phyloP scores from a whole-genome alignment of 169 alveolate species.

The Cryptosporidium sp. region DNA sequence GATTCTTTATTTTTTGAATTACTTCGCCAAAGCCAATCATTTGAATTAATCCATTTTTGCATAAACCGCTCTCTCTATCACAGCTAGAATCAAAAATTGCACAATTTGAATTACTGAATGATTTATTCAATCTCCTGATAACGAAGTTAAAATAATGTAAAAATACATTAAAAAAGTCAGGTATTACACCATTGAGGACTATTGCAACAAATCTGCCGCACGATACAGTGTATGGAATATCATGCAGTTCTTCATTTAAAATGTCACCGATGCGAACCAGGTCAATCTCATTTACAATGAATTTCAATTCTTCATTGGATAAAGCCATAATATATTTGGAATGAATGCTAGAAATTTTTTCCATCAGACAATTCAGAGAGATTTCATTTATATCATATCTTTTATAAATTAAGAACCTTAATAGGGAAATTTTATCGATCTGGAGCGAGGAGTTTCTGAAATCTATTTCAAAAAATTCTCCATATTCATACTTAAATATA shows the following conservation, averaged over 20 bases:
- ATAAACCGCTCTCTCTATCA: neutral
- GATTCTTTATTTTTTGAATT: neutral
- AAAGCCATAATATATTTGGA: neutral
- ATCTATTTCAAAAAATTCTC: neutral
- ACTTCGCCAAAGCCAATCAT: slow-evolving; percentile 20
- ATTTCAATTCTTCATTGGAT: slow-evolving; percentile 12
- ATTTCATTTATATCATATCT: neutral
- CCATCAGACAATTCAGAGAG: neutral
- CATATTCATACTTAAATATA: neutral
- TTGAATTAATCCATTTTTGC: neutral
- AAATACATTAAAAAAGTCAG: slow-evolving; percentile 11
- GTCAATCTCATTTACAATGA: slow-evolving; percentile 19
- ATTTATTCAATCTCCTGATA: neutral
- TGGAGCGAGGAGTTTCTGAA: neutral
- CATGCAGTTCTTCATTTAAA: neutral
- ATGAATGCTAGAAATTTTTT: neutral
- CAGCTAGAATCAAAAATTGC: no score
- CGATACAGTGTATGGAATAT: neutral
- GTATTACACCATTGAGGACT: neutral
- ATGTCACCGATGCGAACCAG: slow-evolving; percentile 1
- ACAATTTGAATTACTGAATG: neutral
- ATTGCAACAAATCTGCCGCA: slow-evolving; percentile 21
- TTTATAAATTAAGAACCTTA: neutral
- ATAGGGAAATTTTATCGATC: neutral
- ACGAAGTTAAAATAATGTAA: neutral